phyloP scores from a whole-genome alignment of 129 eudicot species.

The Rutidosis leptorrhynchoides region DNA sequence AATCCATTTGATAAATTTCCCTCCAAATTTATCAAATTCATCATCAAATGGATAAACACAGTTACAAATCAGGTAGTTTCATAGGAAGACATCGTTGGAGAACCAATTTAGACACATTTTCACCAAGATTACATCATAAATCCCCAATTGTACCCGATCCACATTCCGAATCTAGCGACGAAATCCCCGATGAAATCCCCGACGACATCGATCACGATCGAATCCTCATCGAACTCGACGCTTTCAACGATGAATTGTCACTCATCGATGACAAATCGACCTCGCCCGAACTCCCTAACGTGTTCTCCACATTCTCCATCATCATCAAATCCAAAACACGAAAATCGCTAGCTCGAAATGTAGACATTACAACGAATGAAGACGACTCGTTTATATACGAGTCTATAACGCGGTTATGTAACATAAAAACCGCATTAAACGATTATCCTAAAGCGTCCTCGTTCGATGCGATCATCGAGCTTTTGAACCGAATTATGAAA shows the following conservation, averaged over 20 bases:
- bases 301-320: conserved; percentile 38
- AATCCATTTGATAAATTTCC: background rate
- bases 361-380: conserved; percentile 26
- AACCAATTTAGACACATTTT: conserved; percentile 23
- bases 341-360: conserved; percentile 17
- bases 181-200: background rate
- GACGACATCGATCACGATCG: conserved; percentile 22
- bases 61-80: conserved; percentile 31
- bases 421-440: conserved; percentile 32
- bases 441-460: conserved; percentile 27
- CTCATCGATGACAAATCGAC: conserved; percentile 36
- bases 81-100: conserved; percentile 38
- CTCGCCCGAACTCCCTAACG: conserved; percentile 38
- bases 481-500: conserved; percentile 58
- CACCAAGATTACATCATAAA: conserved; percentile 15
- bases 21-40: background rate
- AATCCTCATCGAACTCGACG: conserved; percentile 38
- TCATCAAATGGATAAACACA: conserved; percentile 31
- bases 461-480: conserved; percentile 34
- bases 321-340: conserved; percentile 36
- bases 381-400: conserved; percentile 40
- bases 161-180: background rate
- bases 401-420: conserved; percentile 37
- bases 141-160: conserved; percentile 8
- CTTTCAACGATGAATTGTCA: conserved; percentile 31